These are phyloP conservation scores for Helminthosporium solani DNA, from an alignment of 2,329 filamentous ascomycete species.

Conservation along the genomic window DNA sequence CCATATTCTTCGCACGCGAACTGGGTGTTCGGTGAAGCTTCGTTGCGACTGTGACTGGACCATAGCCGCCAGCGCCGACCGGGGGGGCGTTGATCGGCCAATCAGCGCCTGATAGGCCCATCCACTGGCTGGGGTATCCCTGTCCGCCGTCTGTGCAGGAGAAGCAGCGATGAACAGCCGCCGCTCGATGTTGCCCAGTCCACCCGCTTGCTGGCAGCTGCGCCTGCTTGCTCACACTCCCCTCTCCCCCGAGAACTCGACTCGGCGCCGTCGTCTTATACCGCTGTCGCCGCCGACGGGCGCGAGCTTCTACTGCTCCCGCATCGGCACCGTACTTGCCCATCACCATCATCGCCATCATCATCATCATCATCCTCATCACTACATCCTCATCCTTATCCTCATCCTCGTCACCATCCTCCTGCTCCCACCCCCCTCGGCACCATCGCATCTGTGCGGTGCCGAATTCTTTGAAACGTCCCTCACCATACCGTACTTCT, in stretches of 20 bases:
- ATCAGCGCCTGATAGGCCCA: conserved; percentile 9
- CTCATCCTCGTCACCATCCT: not conserved
- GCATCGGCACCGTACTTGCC: conserved; percentile 8
- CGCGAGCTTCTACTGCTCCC: conserved; percentile 14
- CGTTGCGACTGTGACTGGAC: conserved; percentile 7
- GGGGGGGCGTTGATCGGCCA: conserved; percentile 9
- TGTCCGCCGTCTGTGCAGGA: conserved; percentile 14
- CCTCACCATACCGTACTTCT: not conserved
- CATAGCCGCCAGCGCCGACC: conserved; percentile 9
- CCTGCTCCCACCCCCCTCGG: not conserved
- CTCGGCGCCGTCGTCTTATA: conserved; percentile 28
- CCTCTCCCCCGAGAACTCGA: conserved; percentile 20
- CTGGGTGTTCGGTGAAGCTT: conserved; percentile 17
- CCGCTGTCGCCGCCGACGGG: conserved; percentile 31
- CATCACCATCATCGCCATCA: not conserved
- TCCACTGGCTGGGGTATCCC: conserved; percentile 11
- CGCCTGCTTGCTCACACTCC: conserved; percentile 29
- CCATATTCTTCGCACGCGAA: conserved; percentile 23
- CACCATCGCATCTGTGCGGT: conserved; percentile 1
- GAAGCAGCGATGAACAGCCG: conserved; percentile 30
- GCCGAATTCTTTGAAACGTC: too few relatives aligned
- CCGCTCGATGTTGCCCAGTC: conserved; percentile 21
- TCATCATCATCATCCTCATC: conserved; percentile 1
- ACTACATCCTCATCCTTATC: too few relatives aligned
- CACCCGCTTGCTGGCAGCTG: conserved; percentile 28